Evolutionary conservation across 2,329 filamentous ascomycete species (phyloP).

Genomic region (Fusarium camptoceras): DNA sequence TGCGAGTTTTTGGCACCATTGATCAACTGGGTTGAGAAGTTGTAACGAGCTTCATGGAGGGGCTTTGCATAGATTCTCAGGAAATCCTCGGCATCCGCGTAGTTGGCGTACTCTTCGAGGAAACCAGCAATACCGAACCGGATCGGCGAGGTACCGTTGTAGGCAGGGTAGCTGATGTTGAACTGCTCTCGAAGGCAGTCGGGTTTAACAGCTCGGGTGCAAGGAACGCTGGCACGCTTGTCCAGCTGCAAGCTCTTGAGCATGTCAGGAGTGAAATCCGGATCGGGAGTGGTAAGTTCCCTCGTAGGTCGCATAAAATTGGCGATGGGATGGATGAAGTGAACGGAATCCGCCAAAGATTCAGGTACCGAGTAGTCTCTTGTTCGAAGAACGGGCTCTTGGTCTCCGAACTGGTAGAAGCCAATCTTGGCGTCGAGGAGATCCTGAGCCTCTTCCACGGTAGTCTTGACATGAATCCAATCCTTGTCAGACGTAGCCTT

Average conservation of each 20-base stretch:
- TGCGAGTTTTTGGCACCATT: conserved; percentile 61
- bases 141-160: conserved; percentile 49
- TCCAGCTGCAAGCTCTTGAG: conserved; percentile 23
- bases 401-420: conserved; percentile 56
- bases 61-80: conserved; percentile 52
- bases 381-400: conserved; percentile 56
- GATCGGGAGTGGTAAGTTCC: conserved; percentile 39
- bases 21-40: conserved; percentile 56
- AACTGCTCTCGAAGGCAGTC: conserved; percentile 59
- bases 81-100: conserved; percentile 57
- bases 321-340: conserved; percentile 61
- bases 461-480: conserved; percentile 58
- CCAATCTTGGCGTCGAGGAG: conserved; percentile 57
- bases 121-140: conserved; percentile 63
- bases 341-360: conserved; percentile 53
- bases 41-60: conserved; percentile 52
- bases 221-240: conserved; percentile 46
- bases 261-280: conserved; percentile 10
- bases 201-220: conserved; percentile 51
- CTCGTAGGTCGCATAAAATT: conserved; percentile 62
- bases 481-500: conserved; percentile 51
- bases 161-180: conserved; percentile 56
- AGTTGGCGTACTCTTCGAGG: conserved; percentile 61
- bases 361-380: conserved; percentile 59
- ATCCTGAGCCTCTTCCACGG: conserved; percentile 53